phyloP scores from a whole-genome alignment of 129 eudicot species.

The Ambrosia artemisiifolia region DNA sequence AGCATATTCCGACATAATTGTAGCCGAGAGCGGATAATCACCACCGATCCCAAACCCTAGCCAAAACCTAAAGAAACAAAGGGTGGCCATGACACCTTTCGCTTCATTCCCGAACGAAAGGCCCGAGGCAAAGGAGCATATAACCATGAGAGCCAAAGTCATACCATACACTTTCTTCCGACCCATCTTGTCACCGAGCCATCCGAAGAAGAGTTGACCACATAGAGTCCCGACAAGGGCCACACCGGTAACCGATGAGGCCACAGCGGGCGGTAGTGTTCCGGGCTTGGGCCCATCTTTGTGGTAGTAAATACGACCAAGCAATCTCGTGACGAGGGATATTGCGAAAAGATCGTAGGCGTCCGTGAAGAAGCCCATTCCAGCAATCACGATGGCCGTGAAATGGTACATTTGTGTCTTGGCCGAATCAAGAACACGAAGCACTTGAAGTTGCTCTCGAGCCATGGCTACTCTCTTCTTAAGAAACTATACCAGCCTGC shows the following conservation, averaged over 20 bases:
- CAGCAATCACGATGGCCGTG: conserved; percentile 58
- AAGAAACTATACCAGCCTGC: not conserved
- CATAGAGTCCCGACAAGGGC: conserved; percentile 50
- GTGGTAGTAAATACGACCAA: conserved; percentile 54
- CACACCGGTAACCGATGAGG: conserved; percentile 47
- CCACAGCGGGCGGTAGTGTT: conserved; percentile 38
- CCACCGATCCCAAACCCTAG: conserved; percentile 69
- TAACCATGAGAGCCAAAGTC: conserved; percentile 49
- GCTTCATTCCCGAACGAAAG: conserved; percentile 40
- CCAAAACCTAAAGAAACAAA: conserved; percentile 63
- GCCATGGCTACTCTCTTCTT: conserved; percentile 36
- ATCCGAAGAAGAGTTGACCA: conserved; percentile 63
- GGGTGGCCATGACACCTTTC: conserved; percentile 37
- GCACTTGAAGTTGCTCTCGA: conserved; percentile 52
- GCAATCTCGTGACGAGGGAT: conserved; percentile 44
- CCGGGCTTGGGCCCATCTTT: conserved; percentile 36
- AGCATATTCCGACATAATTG: conserved; percentile 63
- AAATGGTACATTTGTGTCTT: conserved; percentile 61
- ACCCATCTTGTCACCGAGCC: conserved; percentile 69
- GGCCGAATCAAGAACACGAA: conserved; percentile 52
- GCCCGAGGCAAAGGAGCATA: conserved; percentile 54
- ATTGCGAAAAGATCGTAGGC: conserved; percentile 55
- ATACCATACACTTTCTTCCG: conserved; percentile 53
- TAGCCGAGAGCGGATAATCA: conserved; percentile 61
- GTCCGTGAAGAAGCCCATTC: conserved; percentile 64